Evolutionary conservation across 768 basidiomycete genomes (phyloP), one percentile per base, ranked within the genome.

Genomic region (Suillus sp.): DNA sequence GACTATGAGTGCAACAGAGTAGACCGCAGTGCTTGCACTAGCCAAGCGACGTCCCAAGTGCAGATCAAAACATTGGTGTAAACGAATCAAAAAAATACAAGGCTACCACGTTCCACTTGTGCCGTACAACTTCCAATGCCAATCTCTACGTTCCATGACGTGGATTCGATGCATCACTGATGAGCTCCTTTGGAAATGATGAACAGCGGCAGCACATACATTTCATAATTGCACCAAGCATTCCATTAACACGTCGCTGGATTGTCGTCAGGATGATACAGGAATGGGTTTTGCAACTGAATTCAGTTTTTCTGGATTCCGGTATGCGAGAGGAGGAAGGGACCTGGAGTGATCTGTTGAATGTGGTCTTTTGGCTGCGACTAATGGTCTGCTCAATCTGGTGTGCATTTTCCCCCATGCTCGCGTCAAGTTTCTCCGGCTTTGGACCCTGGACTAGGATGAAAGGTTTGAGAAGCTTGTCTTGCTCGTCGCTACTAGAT

Each of bases 261-360:
- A n/a, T n/a, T n/a, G n/a, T n/a, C n/a, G n/a, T n/a, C n/a, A n/a
- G n/a, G n/a, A n/a, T n/a, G n/a, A n/a, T n/a, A n/a, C n/a, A n/a
- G n/a, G n/a, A n/a, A n/a, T n/a, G n/a, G n/a, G 5, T 34, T 13
- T 0, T 34, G 32, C 53, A 54, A 54, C 13, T 11, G 10, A 1
- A 0, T 1, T 13, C 1, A 11, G 1, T 7, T 7, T 13, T 13
- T 2, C 1, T 34, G 11, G 13, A 3, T 14, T 34, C 34, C 0
- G 53, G 32, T 30, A 4, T 18, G 0, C 18, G 50, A 42, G 40
- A 37, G 0, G 48, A 30, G 14, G 27, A 30, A 30, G 8, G 30
- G 9, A 20, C 18, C 51, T 53, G 32, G 32, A 20, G 50, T 9
- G n/a, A n/a, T 10, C n/a, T 13, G 11, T 10, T 2, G 7, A 25